phyloP scores from a whole-genome alignment of 2,329 filamentous ascomycete genomes.

The Torrubiellomyces zombiae region DNA sequence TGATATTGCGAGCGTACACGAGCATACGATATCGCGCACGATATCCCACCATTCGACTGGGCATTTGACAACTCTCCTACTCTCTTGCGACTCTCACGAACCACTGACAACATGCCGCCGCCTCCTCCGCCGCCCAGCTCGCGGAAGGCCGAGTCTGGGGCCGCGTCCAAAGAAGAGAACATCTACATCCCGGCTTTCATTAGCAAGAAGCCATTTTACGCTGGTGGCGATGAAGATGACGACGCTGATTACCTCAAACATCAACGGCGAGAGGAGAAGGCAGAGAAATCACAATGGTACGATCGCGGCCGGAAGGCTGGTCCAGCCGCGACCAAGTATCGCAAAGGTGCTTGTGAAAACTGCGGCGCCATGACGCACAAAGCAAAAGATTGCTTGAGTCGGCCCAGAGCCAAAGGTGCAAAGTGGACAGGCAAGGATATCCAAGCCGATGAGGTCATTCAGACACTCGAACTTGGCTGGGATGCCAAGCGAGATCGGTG shows the following conservation, averaged over 20 bases:
- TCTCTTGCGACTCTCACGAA: too few relatives aligned
- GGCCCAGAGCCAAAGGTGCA: constrained; percentile 77
- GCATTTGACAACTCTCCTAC: too few relatives aligned
- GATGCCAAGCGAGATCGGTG: constrained; percentile 95
- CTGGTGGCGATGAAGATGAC: constrained; percentile 60
- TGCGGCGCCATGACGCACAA: constrained; percentile 96
- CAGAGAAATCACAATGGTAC: constrained; percentile 74
- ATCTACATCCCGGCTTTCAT: constrained; percentile 98
- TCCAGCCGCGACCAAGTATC: constrained; percentile 85
- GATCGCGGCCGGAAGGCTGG: constrained; percentile 72
- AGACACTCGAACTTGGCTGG: constrained; percentile 80
- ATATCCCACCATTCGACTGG: background rate
- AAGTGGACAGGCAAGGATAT: constrained; percentile 89
- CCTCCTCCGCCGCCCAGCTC: constrained; percentile 18
- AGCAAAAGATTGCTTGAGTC: constrained; percentile 78
- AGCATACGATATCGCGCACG: too few relatives aligned
- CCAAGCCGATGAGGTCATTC: constrained; percentile 74
- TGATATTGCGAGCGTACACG: too few relatives aligned
- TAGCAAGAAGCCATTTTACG: constrained; percentile 93
- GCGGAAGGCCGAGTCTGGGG: constrained; percentile 17
- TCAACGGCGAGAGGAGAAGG: constrained; percentile 52
- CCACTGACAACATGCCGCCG: constrained; percentile 5
- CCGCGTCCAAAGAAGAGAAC: constrained; percentile 70
- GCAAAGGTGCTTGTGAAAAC: constrained; percentile 97
- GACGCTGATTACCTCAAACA: constrained; percentile 87